Evolutionary conservation across 768 basidiomycete species (phyloP).

Genomic region (Albatrellus ellisii): DNA sequence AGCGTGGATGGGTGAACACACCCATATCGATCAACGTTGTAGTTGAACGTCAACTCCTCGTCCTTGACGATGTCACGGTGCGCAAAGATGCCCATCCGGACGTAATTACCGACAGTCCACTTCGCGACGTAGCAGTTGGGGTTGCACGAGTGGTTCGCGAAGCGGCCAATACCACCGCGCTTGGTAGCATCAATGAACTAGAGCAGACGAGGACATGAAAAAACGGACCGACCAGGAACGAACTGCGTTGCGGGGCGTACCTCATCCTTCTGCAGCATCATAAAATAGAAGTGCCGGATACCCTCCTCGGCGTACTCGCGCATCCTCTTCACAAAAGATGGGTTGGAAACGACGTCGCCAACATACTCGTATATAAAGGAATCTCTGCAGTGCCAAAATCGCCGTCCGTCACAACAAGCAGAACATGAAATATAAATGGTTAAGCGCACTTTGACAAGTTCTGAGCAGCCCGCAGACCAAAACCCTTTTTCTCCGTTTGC

Average conservation of each 20-base stretch:
- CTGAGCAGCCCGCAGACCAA: conserved; percentile 68
- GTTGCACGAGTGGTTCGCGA: conserved; percentile 95
- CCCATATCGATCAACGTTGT: conserved; percentile 99
- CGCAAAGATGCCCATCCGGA: conserved; percentile 99
- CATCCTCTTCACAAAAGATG: conserved; percentile 88
- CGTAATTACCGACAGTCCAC: conserved; percentile 82
- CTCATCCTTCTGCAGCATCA: conserved; percentile 99
- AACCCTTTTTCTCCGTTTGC: conserved; percentile 91
- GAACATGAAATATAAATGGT: conserved; percentile 1
- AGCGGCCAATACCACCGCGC: conserved; percentile 90
- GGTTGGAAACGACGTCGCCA: conserved; percentile 86
- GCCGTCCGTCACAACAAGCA: conserved; percentile 2
- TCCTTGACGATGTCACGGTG: conserved; percentile 60
- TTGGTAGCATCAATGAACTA: conserved; percentile 98
- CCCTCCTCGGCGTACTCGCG: conserved; percentile 86
- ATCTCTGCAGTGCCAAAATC: conserved; percentile 39
- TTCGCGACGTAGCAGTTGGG: conserved; percentile 98
- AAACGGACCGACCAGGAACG: neutral
- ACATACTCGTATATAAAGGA: conserved; percentile 95
- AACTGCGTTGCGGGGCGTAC: conserved; percentile 26
- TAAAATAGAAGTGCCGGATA: conserved; percentile 96
- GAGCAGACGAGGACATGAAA: neutral
- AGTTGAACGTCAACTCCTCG: conserved; percentile 97
- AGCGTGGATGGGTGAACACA: conserved; percentile 23
- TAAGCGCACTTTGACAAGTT: conserved; percentile 49